Conservation (phyloP, 1,284 basidiomycete genomes). For the Naganishia cerealis region DNA sequence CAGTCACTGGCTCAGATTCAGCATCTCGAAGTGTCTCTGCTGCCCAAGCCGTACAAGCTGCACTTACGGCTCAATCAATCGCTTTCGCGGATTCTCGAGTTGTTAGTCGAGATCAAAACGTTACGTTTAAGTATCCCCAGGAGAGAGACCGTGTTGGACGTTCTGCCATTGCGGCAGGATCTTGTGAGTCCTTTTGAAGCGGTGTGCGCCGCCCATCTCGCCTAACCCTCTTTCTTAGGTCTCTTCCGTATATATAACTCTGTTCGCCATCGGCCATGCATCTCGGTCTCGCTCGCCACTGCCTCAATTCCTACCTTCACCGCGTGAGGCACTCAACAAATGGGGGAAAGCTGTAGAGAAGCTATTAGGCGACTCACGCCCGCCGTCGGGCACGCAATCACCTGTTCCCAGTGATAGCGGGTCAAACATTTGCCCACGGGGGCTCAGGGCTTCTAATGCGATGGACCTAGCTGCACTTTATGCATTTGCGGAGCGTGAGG, state of each 20-base stretch:
- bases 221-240: slow-evolving; percentile 35
- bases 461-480: slow-evolving; percentile 50
- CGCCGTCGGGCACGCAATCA: slow-evolving; percentile 22
- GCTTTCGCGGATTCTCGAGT: slow-evolving; percentile 51
- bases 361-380: slow-evolving; percentile 40
- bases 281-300: slow-evolving; percentile 55
- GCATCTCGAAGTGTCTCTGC: slow-evolving; percentile 54
- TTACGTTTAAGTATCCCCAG: slow-evolving; percentile 52
- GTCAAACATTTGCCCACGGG: background rate
- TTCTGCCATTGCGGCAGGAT: slow-evolving; percentile 56
- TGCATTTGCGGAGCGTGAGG: slow-evolving; percentile 54
- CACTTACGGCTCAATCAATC: slow-evolving; percentile 53
- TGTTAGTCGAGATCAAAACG: slow-evolving; percentile 52
- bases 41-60: slow-evolving; percentile 55
- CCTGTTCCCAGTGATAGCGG: slow-evolving; percentile 7
- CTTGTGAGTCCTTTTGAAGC: slow-evolving; percentile 45
- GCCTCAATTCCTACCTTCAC: slow-evolving; percentile 56
- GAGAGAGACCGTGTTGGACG: slow-evolving; percentile 55
- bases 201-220: background rate
- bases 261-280: slow-evolving; percentile 56
- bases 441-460: slow-evolving; percentile 22
- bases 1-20: slow-evolving; percentile 49
- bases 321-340: slow-evolving; percentile 50
- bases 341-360: slow-evolving; percentile 50
- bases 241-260: slow-evolving; percentile 53